These are phyloP conservation scores for Canavalia ensiformis DNA, from an alignment of 306 rosid species.

Conservation along the genomic window DNA sequence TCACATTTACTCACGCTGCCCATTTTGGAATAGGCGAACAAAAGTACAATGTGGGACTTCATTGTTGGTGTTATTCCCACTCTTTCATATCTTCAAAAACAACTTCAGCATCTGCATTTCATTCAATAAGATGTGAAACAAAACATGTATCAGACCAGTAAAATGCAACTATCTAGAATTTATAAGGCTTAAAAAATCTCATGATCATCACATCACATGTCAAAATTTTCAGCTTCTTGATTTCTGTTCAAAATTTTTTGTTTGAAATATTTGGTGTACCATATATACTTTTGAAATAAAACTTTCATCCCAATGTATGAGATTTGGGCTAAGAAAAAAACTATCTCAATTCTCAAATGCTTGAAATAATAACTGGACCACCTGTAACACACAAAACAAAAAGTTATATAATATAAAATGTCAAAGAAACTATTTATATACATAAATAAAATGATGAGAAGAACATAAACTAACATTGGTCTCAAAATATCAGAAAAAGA, in stretches of 20 bases:
- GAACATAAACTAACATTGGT: constrained; percentile 35
- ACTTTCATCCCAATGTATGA: constrained; percentile 65
- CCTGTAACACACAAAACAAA: constrained; percentile 43
- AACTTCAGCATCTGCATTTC: constrained; percentile 72
- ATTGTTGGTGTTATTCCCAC: constrained; percentile 88
- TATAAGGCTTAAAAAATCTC: neutral
- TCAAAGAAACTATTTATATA: neutral
- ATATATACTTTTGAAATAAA: neutral
- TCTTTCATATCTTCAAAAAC: constrained; percentile 84
- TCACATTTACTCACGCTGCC: constrained; percentile 83
- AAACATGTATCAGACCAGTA: neutral
- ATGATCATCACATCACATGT: neutral
- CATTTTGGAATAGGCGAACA: constrained; percentile 76
- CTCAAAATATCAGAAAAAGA: constrained; percentile 43
- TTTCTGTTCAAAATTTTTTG: neutral
- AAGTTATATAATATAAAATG: neutral
- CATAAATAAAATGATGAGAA: neutral
- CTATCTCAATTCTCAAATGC: constrained; percentile 45
- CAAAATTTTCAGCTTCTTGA: neutral
- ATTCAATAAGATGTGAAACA: neutral
- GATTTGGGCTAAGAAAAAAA: constrained; percentile 59
- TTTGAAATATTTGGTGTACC: too few species aligned
- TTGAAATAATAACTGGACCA: constrained; percentile 64
- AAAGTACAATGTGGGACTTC: constrained; percentile 95
- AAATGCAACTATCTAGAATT: neutral